Percentiles rank a stretch among this genome's conserved stretches.
phyloP scores from a whole-genome alignment of 2,329 filamentous ascomycete species.

The Coniella lustricola region DNA sequence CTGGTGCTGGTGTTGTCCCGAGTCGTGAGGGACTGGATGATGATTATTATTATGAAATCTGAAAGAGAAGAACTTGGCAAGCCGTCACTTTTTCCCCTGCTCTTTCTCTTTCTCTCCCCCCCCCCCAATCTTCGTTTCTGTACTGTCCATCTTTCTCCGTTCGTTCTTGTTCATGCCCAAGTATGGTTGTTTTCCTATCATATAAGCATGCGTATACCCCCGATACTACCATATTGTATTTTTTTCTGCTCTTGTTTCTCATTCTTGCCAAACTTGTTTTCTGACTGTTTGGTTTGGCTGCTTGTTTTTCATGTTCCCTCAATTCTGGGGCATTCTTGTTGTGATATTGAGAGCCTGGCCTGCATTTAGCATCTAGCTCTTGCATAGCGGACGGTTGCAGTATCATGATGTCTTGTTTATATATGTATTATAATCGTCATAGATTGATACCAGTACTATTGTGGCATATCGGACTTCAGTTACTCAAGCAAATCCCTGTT shows the following conservation, averaged over 20 bases:
- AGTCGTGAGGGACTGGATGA: conserved; percentile 80
- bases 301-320: no score
- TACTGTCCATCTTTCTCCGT: no score
- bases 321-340: no score
- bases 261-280: neutral
- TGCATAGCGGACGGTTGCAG: neutral
- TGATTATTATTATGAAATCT: conserved; percentile 86
- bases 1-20: conserved; percentile 70
- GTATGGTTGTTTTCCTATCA: conserved; percentile 2
- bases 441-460: no score
- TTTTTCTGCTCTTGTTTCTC: neutral
- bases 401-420: neutral
- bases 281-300: neutral
- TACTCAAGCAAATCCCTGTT: no score
- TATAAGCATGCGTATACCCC: conserved; percentile 17
- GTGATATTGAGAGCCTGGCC: no score
- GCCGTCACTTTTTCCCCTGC: neutral
- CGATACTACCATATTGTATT: no score
- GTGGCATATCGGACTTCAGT: no score
- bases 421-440: no score
- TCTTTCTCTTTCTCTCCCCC: neutral
- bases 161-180: no score
- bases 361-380: neutral
- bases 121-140: neutral
- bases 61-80: conserved; percentile 14